Evolutionary conservation across 1,139 yeast genomes (phyloP).

Genomic region (Pichia cactophila): DNA sequence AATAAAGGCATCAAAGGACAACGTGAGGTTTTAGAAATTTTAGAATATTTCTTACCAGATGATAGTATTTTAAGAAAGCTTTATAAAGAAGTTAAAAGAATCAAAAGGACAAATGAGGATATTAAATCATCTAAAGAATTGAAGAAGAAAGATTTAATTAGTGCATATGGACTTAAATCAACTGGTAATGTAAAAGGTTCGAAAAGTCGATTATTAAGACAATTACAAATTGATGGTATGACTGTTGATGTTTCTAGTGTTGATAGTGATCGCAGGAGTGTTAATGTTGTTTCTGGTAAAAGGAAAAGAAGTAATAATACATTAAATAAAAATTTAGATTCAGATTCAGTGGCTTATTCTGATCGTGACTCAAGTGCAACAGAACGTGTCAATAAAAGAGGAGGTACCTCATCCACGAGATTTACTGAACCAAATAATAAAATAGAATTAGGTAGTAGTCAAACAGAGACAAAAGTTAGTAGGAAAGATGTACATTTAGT

Average conservation of each 20-base stretch:
- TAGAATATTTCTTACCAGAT: slow-evolving; percentile 14
- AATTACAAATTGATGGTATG: slow-evolving; percentile 13
- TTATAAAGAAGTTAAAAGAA: slow-evolving; percentile 9
- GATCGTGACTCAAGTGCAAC: not conserved
- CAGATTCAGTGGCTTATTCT: not conserved
- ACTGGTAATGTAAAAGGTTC: slow-evolving; percentile 3
- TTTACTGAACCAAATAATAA: not conserved
- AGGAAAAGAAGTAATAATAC: not conserved
- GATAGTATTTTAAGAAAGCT: slow-evolving; percentile 10
- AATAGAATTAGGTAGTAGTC: not conserved
- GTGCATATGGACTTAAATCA: slow-evolving; percentile 7
- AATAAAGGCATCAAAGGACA: slow-evolving; percentile 17
- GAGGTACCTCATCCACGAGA: not conserved
- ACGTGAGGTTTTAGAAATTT: slow-evolving; percentile 14
- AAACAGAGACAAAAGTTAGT: not conserved
- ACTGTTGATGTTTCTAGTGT: slow-evolving; percentile 8
- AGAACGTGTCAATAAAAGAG: not conserved
- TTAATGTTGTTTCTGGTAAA: slow-evolving; percentile 1
- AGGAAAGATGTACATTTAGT: slow-evolving; percentile 10
- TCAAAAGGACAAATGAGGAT: slow-evolving; percentile 1
- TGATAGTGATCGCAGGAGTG: slow-evolving; percentile 5
- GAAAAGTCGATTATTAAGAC: slow-evolving; percentile 8
- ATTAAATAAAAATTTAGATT: not conserved
- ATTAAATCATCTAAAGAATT: slow-evolving; percentile 9
- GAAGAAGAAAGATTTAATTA: slow-evolving; percentile 7